Percentiles rank a stretch among this genome's conserved stretches.
Conservation (phyloP, 306 rosid species). For the Carpinus fangiana region DNA sequence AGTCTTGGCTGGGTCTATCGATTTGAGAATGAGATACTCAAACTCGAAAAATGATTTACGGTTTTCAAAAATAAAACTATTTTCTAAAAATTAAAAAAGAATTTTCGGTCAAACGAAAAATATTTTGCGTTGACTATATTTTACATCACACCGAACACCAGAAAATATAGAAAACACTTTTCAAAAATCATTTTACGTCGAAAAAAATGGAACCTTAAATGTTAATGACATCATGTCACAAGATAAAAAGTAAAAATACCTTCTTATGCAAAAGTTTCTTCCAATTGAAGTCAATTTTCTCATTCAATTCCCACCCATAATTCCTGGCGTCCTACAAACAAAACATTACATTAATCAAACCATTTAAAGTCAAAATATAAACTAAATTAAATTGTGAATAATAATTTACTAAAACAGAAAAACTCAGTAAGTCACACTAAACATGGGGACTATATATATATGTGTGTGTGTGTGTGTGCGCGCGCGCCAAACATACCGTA, state of each 20-base stretch:
- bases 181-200: too few relatives aligned
- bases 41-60: too few relatives aligned
- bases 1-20: too few relatives aligned
- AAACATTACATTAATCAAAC: constrained; percentile 12
- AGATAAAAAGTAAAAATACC: constrained; percentile 41
- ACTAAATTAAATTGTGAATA: background rate
- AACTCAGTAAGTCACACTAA: background rate
- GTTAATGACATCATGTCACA: background rate
- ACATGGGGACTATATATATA: background rate
- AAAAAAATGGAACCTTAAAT: background rate
- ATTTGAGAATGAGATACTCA: too few relatives aligned
- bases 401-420: background rate
- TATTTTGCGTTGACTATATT: too few relatives aligned
- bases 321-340: constrained; percentile 75
- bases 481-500: background rate
- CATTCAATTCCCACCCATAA: constrained; percentile 91
- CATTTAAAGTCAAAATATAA: background rate
- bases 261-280: constrained; percentile 88
- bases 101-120: too few relatives aligned
- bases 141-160: too few relatives aligned
- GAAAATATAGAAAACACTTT: too few relatives aligned
- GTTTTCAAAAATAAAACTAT: too few relatives aligned
- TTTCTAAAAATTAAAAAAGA: too few relatives aligned
- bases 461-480: too few relatives aligned
- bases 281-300: constrained; percentile 89